phyloP scores from a whole-genome alignment of 257 asterid genomes.

The Nicotiana obtusifolia region DNA sequence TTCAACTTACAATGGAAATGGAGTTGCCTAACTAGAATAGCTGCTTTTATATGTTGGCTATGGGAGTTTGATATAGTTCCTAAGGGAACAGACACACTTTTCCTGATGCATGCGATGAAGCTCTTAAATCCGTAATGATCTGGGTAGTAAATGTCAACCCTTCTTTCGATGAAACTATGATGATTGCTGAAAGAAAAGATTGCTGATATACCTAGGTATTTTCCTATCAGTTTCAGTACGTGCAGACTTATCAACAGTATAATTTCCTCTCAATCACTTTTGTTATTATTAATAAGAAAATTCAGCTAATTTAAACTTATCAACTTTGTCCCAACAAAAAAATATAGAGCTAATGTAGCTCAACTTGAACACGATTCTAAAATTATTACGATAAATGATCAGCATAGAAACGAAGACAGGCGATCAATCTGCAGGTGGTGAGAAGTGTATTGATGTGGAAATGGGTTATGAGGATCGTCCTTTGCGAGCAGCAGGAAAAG shows the following conservation, averaged over 20 bases:
- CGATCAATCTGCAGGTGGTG: conserved; percentile 30
- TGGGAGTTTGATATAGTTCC: neutral
- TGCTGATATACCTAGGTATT: neutral
- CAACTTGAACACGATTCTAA: neutral
- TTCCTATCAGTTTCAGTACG: neutral
- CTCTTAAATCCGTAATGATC: neutral
- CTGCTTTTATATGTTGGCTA: neutral
- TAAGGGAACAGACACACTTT: neutral
- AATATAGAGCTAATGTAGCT: neutral
- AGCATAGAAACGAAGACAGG: conserved; percentile 44
- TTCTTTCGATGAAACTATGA: neutral
- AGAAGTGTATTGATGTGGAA: conserved; percentile 30
- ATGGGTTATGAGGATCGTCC: conserved; percentile 23
- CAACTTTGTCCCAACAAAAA: neutral
- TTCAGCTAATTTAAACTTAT: neutral
- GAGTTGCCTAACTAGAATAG: neutral
- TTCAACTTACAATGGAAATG: neutral
- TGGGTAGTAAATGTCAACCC: neutral
- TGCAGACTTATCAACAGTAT: neutral
- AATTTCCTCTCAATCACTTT: neutral
- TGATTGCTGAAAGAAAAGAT: neutral
- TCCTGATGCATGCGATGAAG: neutral
- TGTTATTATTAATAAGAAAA: neutral
- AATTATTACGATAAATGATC: conserved; percentile 9
- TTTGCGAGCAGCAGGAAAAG: conserved; percentile 19